These are phyloP conservation scores for Aspergillus brasiliensis DNA, from an alignment of 2,329 filamentous ascomycete species.

Conservation along the genomic window DNA sequence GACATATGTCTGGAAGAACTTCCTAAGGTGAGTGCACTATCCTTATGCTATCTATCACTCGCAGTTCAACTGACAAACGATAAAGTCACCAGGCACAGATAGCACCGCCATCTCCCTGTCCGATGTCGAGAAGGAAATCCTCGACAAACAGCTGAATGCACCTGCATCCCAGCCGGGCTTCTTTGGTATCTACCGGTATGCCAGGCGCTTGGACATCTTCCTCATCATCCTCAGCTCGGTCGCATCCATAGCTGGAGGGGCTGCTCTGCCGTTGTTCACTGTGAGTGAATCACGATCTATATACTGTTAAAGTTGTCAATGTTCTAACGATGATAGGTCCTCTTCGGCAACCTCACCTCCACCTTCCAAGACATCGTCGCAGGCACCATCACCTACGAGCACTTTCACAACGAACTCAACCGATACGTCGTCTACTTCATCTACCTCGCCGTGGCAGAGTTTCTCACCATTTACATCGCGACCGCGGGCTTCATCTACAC, in stretches of 20 bases:
- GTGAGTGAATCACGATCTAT: conserved; percentile 39
- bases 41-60: not conserved
- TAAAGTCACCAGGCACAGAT: conserved; percentile 6
- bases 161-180: conserved; percentile 64
- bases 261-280: conserved; percentile 75
- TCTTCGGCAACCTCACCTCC: conserved; percentile 75
- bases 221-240: conserved; percentile 62
- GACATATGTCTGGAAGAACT: conserved; percentile 2
- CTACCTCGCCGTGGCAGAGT: conserved; percentile 77
- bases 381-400: conserved; percentile 47
- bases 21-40: not conserved
- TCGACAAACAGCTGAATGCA: conserved; percentile 66
- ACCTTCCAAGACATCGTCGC: conserved; percentile 68
- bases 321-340: conserved; percentile 35
- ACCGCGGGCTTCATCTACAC: conserved; percentile 88
- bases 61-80: not conserved
- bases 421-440: conserved; percentile 75
- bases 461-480: conserved; percentile 70
- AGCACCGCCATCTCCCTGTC: conserved; percentile 11
- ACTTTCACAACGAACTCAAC: conserved; percentile 62
- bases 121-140: conserved; percentile 61
- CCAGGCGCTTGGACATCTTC: conserved; percentile 62
- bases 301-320: too few species aligned
- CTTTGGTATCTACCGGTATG: conserved; percentile 66
- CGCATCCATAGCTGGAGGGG: conserved; percentile 69